Evolutionary conservation across 208 protist genomes (phyloP), one percentile per base, ranked within the genome.

Genomic region (Acanthamoeba rhysodes): DNA sequence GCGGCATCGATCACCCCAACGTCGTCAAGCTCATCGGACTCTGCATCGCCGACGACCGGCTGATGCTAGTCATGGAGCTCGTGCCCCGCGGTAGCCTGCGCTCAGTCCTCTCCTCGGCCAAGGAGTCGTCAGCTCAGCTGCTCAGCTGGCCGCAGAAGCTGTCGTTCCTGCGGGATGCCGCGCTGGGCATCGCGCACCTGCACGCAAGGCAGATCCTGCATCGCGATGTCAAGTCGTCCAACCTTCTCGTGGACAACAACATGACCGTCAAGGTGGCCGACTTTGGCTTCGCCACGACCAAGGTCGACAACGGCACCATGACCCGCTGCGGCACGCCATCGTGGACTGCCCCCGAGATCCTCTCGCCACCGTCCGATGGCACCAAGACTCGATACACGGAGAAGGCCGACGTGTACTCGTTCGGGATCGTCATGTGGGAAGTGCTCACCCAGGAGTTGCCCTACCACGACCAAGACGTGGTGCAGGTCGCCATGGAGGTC

Each of bases 1-100:
- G 14, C 48, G 27, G 34, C 62, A 29, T 94, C 55, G 48, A 82
- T 27, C 90, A 94, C 32, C 90, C 90, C 16, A 80, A 94, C 90
- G 48, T 94, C 22, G 66, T 94, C 29, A 24, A 48, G 22, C 55
- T 94, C 45, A 55, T 94, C 18, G 90, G 90, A 5, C 48, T 62
- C 24, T 94, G n/a, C 22, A 64, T 94, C 29, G 48, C n/a, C 48
- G 55, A n/a, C 45, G 48, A 20, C 62, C 22, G 27, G 14, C 68
- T 94, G 90, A 27, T 50, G 27, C 41, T 94, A 0, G 90, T 94
- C n/a, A 94, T 41, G 34, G 90, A 94, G 55, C 55, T 55, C 64
- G 45, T 82, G 27, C 22, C 41, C 20, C 59, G 68, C 27, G 90
- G 90, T 22, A 84, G 68, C 55, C 70, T 94, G 18, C 41, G 55